Base-by-base conservation (phyloP, 2,329 filamentous ascomycete genomes). In the Dothistroma pini region DNA sequence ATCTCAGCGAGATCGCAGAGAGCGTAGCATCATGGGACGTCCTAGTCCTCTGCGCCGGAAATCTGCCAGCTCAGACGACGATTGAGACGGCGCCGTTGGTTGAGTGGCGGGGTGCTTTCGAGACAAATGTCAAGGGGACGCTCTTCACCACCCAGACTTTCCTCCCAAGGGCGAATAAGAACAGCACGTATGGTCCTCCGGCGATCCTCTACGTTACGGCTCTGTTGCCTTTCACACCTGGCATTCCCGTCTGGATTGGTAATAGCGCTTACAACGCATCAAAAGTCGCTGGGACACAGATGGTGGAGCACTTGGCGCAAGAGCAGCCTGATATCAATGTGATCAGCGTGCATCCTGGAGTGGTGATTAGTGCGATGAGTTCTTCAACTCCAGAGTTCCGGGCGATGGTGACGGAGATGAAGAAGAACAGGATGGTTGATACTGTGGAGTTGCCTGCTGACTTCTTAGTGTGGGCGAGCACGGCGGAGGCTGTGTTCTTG, bases 41-140 rank as follows among this genome's bases (percentile, higher is more conserved):
- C 49, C 60, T 80, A 14, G 70, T 80, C 54, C 75, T 72, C 61
- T 75, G 73, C 60, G 79, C 77, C 0, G 77, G 71, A 0, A 65
- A 66, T 0, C 61, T 73, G 19, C 52, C 70, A 0, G 65, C 63
- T 0, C 61, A 73, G 12, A 70, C 72, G 21, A 69, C 71, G 4
- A 63, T 60, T 22, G 70, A 72, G 16, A 14, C 71, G 72, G 29
- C 70, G 70, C 7, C 62, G 57, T 32, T 70, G 70, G 14, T 32
- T 69, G 9, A 55, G 76, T 16, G 68, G 68, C 76, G 29, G 67
- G 67, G 0, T 67, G 64, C 44, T 66, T 76, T 11, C 53, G 57
- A 76, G 22, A 67, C 68, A 0, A 69, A 64, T 47, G 70, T 76
- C 19, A 69, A 50, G 21, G 61, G 60, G 21, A 77, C 77, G 61